These are phyloP conservation scores for Tulasnella sp. DNA, from an alignment of 768 basidiomycete genomes.

Conservation along the genomic window DNA sequence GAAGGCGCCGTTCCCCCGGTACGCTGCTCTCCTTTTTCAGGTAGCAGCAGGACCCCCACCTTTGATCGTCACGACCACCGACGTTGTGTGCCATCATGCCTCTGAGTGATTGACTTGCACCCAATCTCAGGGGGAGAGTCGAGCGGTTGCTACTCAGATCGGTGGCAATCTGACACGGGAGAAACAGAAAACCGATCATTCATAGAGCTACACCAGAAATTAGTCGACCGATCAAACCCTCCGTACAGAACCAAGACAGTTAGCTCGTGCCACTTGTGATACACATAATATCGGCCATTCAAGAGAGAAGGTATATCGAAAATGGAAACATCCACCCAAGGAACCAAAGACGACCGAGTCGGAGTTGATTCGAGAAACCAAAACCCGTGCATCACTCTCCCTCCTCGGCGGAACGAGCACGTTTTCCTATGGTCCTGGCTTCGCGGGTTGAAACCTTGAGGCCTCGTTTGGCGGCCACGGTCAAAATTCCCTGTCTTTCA, in stretches of 20 bases:
- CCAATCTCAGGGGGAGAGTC: neutral
- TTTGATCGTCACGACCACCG: neutral
- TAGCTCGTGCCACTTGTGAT: conserved; percentile 16
- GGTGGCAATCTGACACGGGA: neutral
- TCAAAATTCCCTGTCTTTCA: conserved; percentile 31
- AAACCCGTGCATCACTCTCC: conserved; percentile 3
- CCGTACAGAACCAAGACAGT: conserved; percentile 15
- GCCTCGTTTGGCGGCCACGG: conserved; percentile 34
- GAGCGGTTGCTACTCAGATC: neutral
- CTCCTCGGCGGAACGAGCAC: conserved; percentile 29
- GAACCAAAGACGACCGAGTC: neutral
- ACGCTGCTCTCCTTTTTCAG: neutral
- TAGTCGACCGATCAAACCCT: conserved; percentile 10
- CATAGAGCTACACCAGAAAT: conserved; percentile 13
- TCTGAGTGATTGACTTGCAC: neutral
- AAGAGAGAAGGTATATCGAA: conserved; percentile 12
- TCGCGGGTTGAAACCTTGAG: conserved; percentile 33
- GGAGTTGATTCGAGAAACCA: neutral
- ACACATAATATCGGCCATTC: conserved; percentile 8
- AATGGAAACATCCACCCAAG: conserved; percentile 1
- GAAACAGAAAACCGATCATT: neutral
- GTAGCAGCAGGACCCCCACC: neutral
- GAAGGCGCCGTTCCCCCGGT: neutral
- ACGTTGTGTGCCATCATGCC: neutral
- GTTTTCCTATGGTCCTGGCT: conserved; percentile 34